Percentiles rank a stretch among this genome's conserved stretches.
These are phyloP conservation scores for Mycena galopus DNA, from an alignment of 768 basidiomycete species.

Conservation along the genomic window DNA sequence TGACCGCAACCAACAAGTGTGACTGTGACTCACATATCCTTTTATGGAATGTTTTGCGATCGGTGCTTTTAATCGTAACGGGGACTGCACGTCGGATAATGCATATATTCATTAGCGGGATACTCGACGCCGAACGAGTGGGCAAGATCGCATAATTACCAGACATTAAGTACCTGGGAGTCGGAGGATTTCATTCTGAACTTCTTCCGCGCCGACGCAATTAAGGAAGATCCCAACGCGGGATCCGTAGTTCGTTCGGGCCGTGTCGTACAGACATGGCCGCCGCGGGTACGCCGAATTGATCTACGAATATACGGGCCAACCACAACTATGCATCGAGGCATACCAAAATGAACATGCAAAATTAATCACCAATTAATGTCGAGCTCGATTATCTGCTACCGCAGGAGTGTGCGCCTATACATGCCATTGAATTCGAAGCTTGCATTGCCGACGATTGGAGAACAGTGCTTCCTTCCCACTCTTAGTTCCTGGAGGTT, in stretches of 20 bases:
- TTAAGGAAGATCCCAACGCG: background rate
- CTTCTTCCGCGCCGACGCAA: slow-evolving; percentile 13
- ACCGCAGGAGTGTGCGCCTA: background rate
- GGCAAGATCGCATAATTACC: too few species aligned
- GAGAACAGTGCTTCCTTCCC: background rate
- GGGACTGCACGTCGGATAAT: background rate
- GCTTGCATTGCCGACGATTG: slow-evolving; percentile 15
- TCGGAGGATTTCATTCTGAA: background rate
- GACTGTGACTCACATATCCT: slow-evolving; percentile 26
- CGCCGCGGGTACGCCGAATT: too few species aligned
- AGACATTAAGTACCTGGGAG: too few species aligned
- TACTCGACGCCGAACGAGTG: background rate
- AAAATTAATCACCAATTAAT: slow-evolving; percentile 27
- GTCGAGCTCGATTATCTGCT: slow-evolving; percentile 19
- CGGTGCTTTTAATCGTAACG: background rate
- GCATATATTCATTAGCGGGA: background rate
- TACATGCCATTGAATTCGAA: background rate
- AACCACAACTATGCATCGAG: background rate
- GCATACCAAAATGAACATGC: background rate
- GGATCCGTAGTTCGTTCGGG: too few species aligned
- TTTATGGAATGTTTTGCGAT: background rate
- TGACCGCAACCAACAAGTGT: slow-evolving; percentile 24
- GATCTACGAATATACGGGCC: too few species aligned
- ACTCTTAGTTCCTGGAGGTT: too few species aligned
- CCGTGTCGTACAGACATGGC: too few species aligned